Conservation (phyloP, 805 yeast species). For the Cyberlindnera petersonii region DNA sequence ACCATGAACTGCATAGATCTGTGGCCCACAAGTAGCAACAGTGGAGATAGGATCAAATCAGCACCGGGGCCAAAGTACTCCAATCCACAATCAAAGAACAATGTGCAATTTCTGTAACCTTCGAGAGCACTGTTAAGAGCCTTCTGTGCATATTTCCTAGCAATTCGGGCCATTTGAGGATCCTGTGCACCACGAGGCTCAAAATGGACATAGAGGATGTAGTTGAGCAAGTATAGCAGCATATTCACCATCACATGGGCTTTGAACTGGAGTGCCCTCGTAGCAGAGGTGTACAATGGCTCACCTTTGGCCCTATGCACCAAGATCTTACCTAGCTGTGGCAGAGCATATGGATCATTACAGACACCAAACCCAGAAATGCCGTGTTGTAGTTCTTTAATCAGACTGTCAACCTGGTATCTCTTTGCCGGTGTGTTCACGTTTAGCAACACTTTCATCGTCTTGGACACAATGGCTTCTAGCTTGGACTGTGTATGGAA, state of each 20-base stretch:
- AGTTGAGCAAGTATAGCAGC: conserved; percentile 47
- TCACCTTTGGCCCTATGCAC: conserved; percentile 23
- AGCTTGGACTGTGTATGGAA: conserved; percentile 44
- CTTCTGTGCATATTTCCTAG: conserved; percentile 39
- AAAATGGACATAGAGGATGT: conserved; percentile 42
- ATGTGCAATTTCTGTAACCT: conserved; percentile 38
- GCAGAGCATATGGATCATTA: conserved; percentile 32
- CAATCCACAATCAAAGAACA: conserved; percentile 36
- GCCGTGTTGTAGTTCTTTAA: conserved; percentile 31
- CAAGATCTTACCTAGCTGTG: conserved; percentile 31
- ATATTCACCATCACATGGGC: conserved; percentile 41
- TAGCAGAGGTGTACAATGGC: conserved; percentile 28
- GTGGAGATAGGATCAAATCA: conserved; percentile 47
- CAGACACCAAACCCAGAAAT: conserved; percentile 30
- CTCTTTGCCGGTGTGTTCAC: conserved; percentile 39
- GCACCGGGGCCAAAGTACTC: conserved; percentile 36
- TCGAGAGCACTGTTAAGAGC: conserved; percentile 41
- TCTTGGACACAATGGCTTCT: conserved; percentile 39
- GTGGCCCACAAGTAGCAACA: conserved; percentile 49
- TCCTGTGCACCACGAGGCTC: conserved; percentile 39
- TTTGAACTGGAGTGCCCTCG: conserved; percentile 37
- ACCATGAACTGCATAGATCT: conserved; percentile 55
- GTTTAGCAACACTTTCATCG: conserved; percentile 35
- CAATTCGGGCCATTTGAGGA: conserved; percentile 31
- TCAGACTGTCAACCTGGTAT: conserved; percentile 36